Conservation (phyloP, 495 filamentous ascomycete species). For the Neurospora hispaniola region DNA sequence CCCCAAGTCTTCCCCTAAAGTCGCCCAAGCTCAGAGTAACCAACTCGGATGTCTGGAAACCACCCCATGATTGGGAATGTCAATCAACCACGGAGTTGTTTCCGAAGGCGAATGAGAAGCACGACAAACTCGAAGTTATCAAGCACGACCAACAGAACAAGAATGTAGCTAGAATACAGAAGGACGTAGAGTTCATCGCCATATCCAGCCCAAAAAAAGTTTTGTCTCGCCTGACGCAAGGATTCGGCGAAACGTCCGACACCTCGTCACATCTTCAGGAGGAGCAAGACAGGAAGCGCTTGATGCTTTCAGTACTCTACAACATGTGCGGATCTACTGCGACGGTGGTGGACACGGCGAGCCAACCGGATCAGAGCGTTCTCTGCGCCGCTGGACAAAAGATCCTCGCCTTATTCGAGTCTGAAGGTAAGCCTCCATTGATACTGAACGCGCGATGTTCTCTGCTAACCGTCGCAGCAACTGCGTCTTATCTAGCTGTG, state of each 20-base stretch:
- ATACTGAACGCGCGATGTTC: background rate
- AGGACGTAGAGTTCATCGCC: conserved; percentile 33
- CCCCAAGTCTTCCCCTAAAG: background rate
- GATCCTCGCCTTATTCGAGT: conserved; percentile 34
- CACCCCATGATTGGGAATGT: conserved; percentile 12
- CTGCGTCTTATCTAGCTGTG: conserved; percentile 32
- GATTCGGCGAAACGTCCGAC: conserved; percentile 28
- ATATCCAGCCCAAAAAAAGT: conserved; percentile 31
- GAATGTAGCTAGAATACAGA: conserved; percentile 22
- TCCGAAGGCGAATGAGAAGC: background rate
- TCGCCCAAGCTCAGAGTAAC: conserved; percentile 10
- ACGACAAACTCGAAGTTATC: background rate
- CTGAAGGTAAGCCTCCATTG: conserved; percentile 20
- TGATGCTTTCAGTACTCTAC: conserved; percentile 32
- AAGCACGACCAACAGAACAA: background rate
- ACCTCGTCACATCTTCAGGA: conserved; percentile 23
- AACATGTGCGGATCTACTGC: conserved; percentile 3
- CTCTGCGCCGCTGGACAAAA: conserved; percentile 3
- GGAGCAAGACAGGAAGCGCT: conserved; percentile 31
- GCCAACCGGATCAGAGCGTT: background rate
- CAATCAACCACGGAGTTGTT: conserved; percentile 1
- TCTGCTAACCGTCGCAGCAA: conserved; percentile 22
- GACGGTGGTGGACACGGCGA: background rate
- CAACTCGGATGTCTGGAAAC: conserved; percentile 31
- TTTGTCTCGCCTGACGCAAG: conserved; percentile 34